A percentile compares a stretch with the other conserved stretches of the same genome.
These are phyloP conservation scores for Eimeria maxima DNA, from an alignment of 169 alveolate genomes.

Conservation along the genomic window DNA sequence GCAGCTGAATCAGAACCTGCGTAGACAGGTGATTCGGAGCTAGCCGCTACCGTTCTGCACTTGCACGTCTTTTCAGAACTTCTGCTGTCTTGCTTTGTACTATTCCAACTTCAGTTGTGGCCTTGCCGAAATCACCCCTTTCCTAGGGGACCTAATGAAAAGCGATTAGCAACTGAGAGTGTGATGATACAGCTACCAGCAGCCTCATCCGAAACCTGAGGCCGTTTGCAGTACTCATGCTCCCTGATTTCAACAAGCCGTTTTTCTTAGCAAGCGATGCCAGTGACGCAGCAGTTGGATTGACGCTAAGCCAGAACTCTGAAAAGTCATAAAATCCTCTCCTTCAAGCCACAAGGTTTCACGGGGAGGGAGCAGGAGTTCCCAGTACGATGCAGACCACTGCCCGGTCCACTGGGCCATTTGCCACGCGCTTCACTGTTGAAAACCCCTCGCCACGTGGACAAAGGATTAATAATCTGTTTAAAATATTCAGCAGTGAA, in stretches of 20 bases:
- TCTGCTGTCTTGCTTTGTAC: not conserved
- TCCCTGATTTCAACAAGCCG: not conserved
- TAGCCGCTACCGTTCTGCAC: not conserved
- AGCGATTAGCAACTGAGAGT: not conserved
- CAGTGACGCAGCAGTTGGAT: not conserved
- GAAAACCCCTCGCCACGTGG: not conserved
- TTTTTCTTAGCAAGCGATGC: not conserved
- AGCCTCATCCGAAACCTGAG: not conserved
- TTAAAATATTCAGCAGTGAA: not conserved
- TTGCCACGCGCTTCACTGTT: not conserved
- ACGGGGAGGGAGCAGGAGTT: not conserved
- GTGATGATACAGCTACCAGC: not conserved
- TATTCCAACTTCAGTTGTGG: not conserved
- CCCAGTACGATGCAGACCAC: not conserved
- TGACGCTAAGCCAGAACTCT: not conserved
- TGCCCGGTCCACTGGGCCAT: not conserved
- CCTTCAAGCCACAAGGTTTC: not conserved
- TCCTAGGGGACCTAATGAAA: not conserved
- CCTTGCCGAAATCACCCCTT: not conserved
- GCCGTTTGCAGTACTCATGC: not conserved
- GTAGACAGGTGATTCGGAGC: not conserved
- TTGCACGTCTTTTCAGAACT: not conserved
- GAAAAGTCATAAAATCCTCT: not conserved
- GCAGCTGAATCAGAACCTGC: not conserved
- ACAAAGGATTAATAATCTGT: not conserved